These are phyloP conservation scores for Aureobasidium namibiae DNA, from an alignment of 2,329 filamentous ascomycete genomes.

Conservation along the genomic window DNA sequence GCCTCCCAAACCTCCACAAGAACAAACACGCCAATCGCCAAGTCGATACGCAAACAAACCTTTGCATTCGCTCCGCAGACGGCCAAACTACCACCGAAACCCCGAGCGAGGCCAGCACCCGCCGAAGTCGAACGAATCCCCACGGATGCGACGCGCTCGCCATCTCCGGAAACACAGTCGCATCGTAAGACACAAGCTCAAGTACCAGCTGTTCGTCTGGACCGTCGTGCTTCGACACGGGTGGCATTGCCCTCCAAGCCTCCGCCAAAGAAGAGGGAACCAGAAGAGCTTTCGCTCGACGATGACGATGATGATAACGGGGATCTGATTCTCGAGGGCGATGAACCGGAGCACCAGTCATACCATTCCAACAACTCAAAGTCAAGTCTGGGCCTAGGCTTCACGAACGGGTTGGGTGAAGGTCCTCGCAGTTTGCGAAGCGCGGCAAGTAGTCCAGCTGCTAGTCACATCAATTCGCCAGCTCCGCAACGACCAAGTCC, in stretches of 20 bases:
- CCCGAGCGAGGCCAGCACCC: neutral
- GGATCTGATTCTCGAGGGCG: constrained; percentile 28
- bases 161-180: constrained; percentile 5
- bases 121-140: neutral
- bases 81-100: neutral
- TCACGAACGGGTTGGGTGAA: constrained; percentile 24
- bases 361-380: constrained; percentile 17
- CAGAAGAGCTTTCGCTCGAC: constrained; percentile 14
- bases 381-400: constrained; percentile 22
- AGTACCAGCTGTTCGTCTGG: constrained; percentile 26
- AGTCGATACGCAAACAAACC: constrained; percentile 11
- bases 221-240: constrained; percentile 27
- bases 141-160: constrained; percentile 4
- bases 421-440: constrained; percentile 37
- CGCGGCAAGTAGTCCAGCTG: constrained; percentile 31
- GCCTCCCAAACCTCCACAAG: constrained; percentile 9
- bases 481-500: constrained; percentile 13
- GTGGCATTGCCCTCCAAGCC: constrained; percentile 12
- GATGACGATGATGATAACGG: constrained; percentile 24
- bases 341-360: constrained; percentile 14
- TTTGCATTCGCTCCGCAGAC: constrained; percentile 3
- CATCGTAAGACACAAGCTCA: constrained; percentile 4
- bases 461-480: constrained; percentile 17
- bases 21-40: constrained; percentile 12
- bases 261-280: constrained; percentile 13